A percentile compares a stretch with the other conserved stretches of the same genome.
These are phyloP conservation scores for Lactarius hatsudake DNA, from an alignment of 768 basidiomycete species.

Conservation along the genomic window DNA sequence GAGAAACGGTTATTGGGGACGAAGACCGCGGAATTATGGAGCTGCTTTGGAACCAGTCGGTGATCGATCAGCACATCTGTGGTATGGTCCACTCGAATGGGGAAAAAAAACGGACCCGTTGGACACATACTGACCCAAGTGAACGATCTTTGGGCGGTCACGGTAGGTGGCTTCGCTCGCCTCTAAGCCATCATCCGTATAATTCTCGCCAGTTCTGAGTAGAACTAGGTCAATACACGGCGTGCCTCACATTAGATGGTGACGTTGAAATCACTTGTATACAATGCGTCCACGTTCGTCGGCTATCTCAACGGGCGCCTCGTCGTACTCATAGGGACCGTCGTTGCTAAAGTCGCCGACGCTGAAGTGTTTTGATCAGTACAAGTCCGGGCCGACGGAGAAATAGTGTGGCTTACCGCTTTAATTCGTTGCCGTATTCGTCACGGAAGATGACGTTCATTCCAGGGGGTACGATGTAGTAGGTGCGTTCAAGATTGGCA, in stretches of 20 bases:
- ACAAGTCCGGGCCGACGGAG: not conserved
- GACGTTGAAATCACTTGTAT: slow-evolving; percentile 15
- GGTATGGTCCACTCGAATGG: not conserved
- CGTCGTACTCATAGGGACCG: slow-evolving; percentile 16
- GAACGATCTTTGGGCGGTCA: slow-evolving; percentile 25
- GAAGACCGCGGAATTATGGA: slow-evolving; percentile 9
- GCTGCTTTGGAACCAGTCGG: slow-evolving; percentile 2
- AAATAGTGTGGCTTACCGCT: slow-evolving; percentile 15
- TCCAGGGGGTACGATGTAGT: slow-evolving; percentile 28
- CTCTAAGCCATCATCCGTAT: slow-evolving; percentile 18
- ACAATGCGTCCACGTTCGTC: slow-evolving; percentile 23
- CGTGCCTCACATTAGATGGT: not conserved
- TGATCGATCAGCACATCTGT: not conserved
- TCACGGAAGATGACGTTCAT: slow-evolving; percentile 29
- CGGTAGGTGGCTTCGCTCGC: slow-evolving; percentile 11
- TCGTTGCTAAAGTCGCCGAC: slow-evolving; percentile 26
- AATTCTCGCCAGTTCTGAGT: slow-evolving; percentile 21
- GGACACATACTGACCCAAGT: slow-evolving; percentile 22
- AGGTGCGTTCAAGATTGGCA: slow-evolving; percentile 19
- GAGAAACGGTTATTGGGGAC: slow-evolving; percentile 24
- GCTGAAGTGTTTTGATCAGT: slow-evolving; percentile 5
- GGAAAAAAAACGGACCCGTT: slow-evolving; percentile 13
- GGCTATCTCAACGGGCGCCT: slow-evolving; percentile 25
- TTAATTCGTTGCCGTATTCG: slow-evolving; percentile 25
- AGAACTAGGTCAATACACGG: not conserved